Base-by-base conservation (phyloP, 2,329 filamentous ascomycete genomes). In the Xylariomycetidae sp. region DNA sequence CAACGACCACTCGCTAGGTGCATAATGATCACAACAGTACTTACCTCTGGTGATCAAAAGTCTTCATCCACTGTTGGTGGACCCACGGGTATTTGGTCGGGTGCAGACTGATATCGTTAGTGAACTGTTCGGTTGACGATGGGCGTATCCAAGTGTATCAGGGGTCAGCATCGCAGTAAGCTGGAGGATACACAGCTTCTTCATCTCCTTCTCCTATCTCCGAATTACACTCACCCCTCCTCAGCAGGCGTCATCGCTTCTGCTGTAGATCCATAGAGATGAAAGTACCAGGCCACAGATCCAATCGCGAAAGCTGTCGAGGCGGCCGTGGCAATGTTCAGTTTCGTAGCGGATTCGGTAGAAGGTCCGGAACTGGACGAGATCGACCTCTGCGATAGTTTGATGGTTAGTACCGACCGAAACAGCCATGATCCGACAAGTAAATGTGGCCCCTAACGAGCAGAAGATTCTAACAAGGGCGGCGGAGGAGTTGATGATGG, bases 21-120 rank as follows among this genome's bases (percentile, higher is more conserved):
- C 22, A 37, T 27, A 33, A 32, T 16, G 30, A 29, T 30, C 23
- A 33, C 38, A 18, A 23, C 41, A 30, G 48, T 72, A n/a, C 88
- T 83, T 82, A 95, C 86, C 88, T 83, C 69, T 85, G 82, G 70
- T 97, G 90, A 59, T 98, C 92, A 63, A 90, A 98, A 52, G 92
- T 96, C 78, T 94, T 96, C 66, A 80, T 73, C 77, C 82, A 88
- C 69, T 92, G 82, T 61, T 80, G 61, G 69, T 98, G 92, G 57
- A 92, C 89, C 92, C 92, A 98, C 45, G 92, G 92, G 67, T 97
- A 97, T 56, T 82, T 68, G 45, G 89, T 85, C 50, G 92, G 65
- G 67, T 98, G 92, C 50, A 98, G 80, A 71, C 92, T 98, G 57
- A 25, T 34, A 32, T 15, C 26, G 34, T 25, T 25, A 30, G 38